Percentiles rank a stretch among this genome's conserved stretches.
phyloP scores from a whole-genome alignment of 2,329 filamentous ascomycete species.

The Diaporthe sp. region DNA sequence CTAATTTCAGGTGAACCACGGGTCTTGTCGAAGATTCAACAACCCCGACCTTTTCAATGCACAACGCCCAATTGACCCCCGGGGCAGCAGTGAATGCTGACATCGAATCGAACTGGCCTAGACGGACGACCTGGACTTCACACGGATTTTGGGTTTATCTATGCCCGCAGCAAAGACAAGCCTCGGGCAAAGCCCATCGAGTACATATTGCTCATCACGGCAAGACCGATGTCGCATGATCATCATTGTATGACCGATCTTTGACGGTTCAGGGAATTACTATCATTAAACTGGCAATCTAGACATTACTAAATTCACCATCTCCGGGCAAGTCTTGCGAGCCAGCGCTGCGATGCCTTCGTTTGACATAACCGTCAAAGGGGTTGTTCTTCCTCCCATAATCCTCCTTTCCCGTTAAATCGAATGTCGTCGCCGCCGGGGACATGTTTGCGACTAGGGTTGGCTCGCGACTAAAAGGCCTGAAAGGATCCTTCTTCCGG shows the following conservation, averaged over 20 bases:
- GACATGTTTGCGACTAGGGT: slow-evolving; percentile 31
- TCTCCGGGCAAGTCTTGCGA: background rate
- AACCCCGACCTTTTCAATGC: background rate
- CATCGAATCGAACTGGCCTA: background rate
- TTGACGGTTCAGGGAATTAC: background rate
- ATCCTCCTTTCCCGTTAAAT: slow-evolving; percentile 8
- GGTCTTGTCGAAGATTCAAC: background rate
- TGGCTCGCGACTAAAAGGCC: slow-evolving; percentile 24
- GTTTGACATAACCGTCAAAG: slow-evolving; percentile 32
- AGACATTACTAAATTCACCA: slow-evolving; percentile 3
- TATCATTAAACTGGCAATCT: background rate
- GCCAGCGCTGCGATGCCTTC: slow-evolving; percentile 17
- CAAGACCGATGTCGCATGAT: background rate
- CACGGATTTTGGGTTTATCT: background rate
- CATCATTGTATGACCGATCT: background rate
- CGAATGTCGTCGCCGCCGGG: background rate
- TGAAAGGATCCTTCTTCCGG: slow-evolving; percentile 14
- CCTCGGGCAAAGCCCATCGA: no score
- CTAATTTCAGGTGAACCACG: background rate
- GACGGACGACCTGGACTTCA: background rate
- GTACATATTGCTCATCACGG: background rate
- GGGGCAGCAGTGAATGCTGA: no score
- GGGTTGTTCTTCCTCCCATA: slow-evolving; percentile 35
- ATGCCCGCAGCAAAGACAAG: no score
- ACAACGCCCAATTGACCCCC: no score